phyloP scores from a whole-genome alignment of 106 monocot species.

The Dactylorhiza incarnata region DNA sequence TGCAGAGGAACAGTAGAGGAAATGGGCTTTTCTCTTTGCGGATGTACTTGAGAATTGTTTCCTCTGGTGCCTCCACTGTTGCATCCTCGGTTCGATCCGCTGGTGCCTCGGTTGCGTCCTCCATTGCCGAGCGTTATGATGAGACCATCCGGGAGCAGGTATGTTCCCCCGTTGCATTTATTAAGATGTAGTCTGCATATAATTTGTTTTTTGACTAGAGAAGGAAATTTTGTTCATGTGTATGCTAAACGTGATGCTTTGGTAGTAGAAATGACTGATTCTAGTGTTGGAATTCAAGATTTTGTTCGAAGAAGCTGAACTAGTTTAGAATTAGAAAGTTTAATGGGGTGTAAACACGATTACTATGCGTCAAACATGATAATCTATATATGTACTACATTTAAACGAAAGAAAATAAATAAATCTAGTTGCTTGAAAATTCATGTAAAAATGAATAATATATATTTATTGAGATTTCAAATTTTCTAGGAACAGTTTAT shows the following conservation, averaged over 20 bases:
- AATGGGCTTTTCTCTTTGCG: conserved; percentile 15
- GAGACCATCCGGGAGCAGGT: conserved; percentile 21
- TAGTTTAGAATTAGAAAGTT: background rate
- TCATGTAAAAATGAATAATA: no score
- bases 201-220: no score
- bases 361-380: no score
- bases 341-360: no score
- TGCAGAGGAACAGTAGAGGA: conserved; percentile 4
- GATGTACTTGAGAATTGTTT: conserved; percentile 21
- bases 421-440: no score
- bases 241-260: no score
- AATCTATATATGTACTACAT: no score
- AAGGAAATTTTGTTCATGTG: no score
- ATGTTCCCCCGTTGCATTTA: background rate
- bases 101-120: conserved; percentile 20
- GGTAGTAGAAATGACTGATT: background rate
- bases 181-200: background rate
- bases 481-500: no score
- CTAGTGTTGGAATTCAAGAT: background rate
- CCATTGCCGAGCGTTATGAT: conserved; percentile 16
- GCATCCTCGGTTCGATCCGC: conserved; percentile 19
- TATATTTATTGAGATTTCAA: no score
- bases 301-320: background rate
- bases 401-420: no score
- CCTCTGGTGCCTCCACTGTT: conserved; percentile 21